These are phyloP conservation scores for Bipolaris oryzae DNA, from an alignment of 2,329 filamentous ascomycete species.

Conservation along the genomic window DNA sequence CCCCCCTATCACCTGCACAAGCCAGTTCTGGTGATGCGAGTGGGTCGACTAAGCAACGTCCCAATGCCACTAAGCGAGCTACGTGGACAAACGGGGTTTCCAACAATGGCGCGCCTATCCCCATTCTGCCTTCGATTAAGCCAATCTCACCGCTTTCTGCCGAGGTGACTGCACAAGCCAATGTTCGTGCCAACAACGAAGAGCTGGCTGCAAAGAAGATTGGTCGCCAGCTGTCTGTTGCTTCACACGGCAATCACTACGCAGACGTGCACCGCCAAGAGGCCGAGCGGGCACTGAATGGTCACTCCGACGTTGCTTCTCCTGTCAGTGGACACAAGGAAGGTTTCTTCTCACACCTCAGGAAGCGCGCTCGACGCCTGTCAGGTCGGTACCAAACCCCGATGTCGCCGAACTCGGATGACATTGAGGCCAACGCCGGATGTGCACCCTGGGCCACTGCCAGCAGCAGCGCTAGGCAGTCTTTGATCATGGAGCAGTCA, in stretches of 20 bases:
- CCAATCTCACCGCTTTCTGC: conserved; percentile 97
- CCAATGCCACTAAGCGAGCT: conserved; percentile 76
- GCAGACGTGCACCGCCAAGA: conserved; percentile 88
- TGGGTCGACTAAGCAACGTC: conserved; percentile 58
- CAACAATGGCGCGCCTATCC: conserved; percentile 85
- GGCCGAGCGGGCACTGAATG: conserved; percentile 87
- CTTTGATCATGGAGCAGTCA: conserved; percentile 70
- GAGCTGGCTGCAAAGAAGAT: conserved; percentile 86
- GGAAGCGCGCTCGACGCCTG: conserved; percentile 89
- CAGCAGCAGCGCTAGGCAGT: conserved; percentile 81
- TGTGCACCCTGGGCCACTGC: conserved; percentile 82
- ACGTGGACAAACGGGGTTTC: conserved; percentile 87
- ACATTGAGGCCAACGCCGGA: conserved; percentile 90
- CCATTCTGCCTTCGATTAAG: conserved; percentile 90
- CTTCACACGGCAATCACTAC: conserved; percentile 92
- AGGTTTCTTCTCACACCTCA: conserved; percentile 96
- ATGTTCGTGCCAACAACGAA: conserved; percentile 64
- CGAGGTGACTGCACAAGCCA: conserved; percentile 87
- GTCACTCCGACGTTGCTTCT: conserved; percentile 74
- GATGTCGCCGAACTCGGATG: conserved; percentile 78
- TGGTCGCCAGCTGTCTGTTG: conserved; percentile 88
- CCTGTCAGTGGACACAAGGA: conserved; percentile 84
- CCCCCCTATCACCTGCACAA: conserved; percentile 53
- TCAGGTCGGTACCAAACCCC: conserved; percentile 89
- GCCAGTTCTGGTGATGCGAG: conserved; percentile 53